These are phyloP conservation scores for Ophiobolus disseminans DNA, from an alignment of 2,329 filamentous ascomycete genomes.

Conservation along the genomic window DNA sequence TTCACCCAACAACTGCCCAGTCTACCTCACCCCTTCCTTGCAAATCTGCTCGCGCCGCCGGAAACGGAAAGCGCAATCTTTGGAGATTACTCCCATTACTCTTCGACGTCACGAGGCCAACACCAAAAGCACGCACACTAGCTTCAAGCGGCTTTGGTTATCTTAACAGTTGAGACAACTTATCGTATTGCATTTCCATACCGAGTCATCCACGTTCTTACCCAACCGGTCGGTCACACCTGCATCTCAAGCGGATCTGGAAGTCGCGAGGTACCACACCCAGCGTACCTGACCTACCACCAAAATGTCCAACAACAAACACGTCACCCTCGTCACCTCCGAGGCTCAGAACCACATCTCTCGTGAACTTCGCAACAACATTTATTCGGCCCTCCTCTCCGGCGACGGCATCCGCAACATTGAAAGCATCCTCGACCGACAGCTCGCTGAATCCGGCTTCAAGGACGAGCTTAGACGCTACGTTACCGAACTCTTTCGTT, in stretches of 20 bases:
- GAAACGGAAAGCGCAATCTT: too few relatives aligned
- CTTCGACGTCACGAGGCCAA: too few relatives aligned
- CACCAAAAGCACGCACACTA: too few relatives aligned
- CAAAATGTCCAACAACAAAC: conserved; percentile 19
- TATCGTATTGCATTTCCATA: too few relatives aligned
- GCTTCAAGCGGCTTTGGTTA: too few relatives aligned
- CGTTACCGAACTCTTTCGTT: conserved; percentile 63
- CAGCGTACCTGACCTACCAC: conserved; percentile 1
- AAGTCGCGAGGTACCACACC: neutral
- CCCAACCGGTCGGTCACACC: neutral
- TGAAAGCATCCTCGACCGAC: conserved; percentile 61
- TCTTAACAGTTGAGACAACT: too few relatives aligned
- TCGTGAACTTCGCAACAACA: conserved; percentile 48
- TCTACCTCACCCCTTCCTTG: too few relatives aligned
- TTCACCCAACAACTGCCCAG: too few relatives aligned
- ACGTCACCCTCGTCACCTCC: conserved; percentile 39
- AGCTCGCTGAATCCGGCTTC: conserved; percentile 66
- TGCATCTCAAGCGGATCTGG: neutral
- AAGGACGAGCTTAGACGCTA: conserved; percentile 62
- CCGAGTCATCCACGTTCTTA: too few relatives aligned
- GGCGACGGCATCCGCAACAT: conserved; percentile 62
- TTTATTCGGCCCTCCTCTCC: conserved; percentile 57
- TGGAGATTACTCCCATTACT: too few relatives aligned
- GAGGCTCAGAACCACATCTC: conserved; percentile 53
- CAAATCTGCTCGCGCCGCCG: too few relatives aligned